Evolutionary conservation across 1,284 basidiomycete species (phyloP).

Genomic region (Marasmius sp.): DNA sequence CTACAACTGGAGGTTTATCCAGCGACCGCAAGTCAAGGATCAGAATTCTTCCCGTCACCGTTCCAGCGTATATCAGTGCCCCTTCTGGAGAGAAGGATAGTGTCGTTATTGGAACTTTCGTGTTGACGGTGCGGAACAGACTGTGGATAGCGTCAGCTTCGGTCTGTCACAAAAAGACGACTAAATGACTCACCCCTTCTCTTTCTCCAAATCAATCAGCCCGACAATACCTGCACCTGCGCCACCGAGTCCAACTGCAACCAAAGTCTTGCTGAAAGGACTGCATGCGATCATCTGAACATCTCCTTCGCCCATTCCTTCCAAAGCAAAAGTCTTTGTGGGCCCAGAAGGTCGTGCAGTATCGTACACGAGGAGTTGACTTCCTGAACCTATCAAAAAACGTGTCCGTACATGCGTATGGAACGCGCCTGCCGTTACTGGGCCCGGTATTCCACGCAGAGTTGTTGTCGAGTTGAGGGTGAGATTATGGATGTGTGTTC

Average conservation of each 20-base stretch:
- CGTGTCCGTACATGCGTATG: slow-evolving; percentile 58
- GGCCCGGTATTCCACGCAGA: slow-evolving; percentile 49
- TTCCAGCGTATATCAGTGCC: slow-evolving; percentile 61
- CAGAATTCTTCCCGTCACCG: slow-evolving; percentile 59
- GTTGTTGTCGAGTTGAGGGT: slow-evolving; percentile 41
- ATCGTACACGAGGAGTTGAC: slow-evolving; percentile 61
- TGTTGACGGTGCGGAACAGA: slow-evolving; percentile 51
- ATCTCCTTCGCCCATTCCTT: slow-evolving; percentile 45
- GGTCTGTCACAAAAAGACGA: neutral
- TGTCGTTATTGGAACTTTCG: slow-evolving; percentile 54
- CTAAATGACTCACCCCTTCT: slow-evolving; percentile 53
- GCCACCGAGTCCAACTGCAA: slow-evolving; percentile 53
- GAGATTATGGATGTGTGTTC: slow-evolving; percentile 62
- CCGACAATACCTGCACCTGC: slow-evolving; percentile 40
- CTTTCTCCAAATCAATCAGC: slow-evolving; percentile 71
- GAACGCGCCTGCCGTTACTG: slow-evolving; percentile 51
- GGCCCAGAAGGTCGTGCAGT: slow-evolving; percentile 56
- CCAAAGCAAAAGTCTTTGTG: slow-evolving; percentile 50
- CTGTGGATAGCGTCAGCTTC: slow-evolving; percentile 31
- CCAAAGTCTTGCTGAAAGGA: slow-evolving; percentile 70
- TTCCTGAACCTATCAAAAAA: slow-evolving; percentile 54
- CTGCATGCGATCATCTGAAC: slow-evolving; percentile 61
- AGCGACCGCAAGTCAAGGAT: slow-evolving; percentile 61
- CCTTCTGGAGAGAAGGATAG: slow-evolving; percentile 69
- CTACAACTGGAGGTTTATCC: slow-evolving; percentile 57